Conservation (phyloP, 768 basidiomycete species). For the Rhodotorula paludigena region DNA sequence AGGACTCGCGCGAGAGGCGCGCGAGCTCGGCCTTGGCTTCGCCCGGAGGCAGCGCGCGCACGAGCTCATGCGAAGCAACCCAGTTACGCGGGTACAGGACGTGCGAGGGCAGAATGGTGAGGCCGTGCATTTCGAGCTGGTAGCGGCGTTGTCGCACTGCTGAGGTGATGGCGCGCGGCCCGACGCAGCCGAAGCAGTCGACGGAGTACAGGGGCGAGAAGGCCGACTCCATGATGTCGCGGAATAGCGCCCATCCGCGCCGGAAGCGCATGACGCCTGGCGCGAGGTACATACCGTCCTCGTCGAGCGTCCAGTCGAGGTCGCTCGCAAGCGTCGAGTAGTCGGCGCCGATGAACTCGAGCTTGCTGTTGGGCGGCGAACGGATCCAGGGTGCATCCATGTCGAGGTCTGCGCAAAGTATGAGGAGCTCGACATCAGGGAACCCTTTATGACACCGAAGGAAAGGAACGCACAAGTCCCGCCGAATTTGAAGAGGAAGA, state of each 20-base stretch:
- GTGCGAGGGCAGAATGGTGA: slow-evolving; percentile 17
- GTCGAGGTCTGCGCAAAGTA: slow-evolving; percentile 20
- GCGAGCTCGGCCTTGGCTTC: slow-evolving; percentile 15
- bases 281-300: slow-evolving; percentile 35
- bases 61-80: slow-evolving; percentile 32
- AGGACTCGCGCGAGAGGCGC: slow-evolving; percentile 6
- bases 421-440: neutral
- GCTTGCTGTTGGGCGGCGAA: slow-evolving; percentile 26
- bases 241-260: slow-evolving; percentile 31
- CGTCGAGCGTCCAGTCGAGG: slow-evolving; percentile 38
- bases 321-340: slow-evolving; percentile 24
- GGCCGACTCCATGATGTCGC: slow-evolving; percentile 24
- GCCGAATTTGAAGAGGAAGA: slow-evolving; percentile 35
- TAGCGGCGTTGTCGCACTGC: slow-evolving; percentile 8
- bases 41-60: slow-evolving; percentile 15
- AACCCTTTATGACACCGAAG: too few relatives aligned
- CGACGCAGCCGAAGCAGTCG: slow-evolving; percentile 33
- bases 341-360: slow-evolving; percentile 36
- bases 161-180: slow-evolving; percentile 27
- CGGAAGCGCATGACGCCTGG: slow-evolving; percentile 31
- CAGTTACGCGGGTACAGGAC: slow-evolving; percentile 33
- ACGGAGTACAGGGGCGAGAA: slow-evolving; percentile 28
- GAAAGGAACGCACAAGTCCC: slow-evolving; percentile 25
- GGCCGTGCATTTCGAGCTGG: slow-evolving; percentile 27
- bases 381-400: slow-evolving; percentile 34